phyloP scores from a whole-genome alignment of 495 filamentous ascomycete species.

The Diplogelasinospora grovesii region DNA sequence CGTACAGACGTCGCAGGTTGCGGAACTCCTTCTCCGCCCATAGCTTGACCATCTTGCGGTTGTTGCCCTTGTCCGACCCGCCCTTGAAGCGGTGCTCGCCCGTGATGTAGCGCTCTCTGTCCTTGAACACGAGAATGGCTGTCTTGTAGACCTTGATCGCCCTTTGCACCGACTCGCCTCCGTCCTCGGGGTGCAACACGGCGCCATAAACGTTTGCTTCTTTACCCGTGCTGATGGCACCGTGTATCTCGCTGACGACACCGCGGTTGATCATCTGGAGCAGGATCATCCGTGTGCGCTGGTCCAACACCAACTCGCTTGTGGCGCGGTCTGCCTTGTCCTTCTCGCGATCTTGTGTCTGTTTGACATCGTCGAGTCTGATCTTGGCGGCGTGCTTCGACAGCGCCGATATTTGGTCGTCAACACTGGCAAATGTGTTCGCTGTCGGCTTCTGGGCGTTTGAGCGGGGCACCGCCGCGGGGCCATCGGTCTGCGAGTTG shows the following conservation, averaged over 20 bases:
- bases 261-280: constrained; percentile 90
- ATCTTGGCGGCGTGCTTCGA: constrained; percentile 87
- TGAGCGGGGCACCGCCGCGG: constrained; percentile 59
- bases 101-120: constrained; percentile 87
- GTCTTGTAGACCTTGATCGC: constrained; percentile 99
- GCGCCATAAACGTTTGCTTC: constrained; percentile 94
- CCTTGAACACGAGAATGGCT: constrained; percentile 92
- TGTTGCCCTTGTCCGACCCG: constrained; percentile 87
- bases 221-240: constrained; percentile 90
- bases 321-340: constrained; percentile 93
- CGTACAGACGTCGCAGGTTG: constrained; percentile 76
- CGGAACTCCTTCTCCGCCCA: constrained; percentile 99
- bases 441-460: constrained; percentile 79
- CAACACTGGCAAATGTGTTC: constrained; percentile 69
- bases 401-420: constrained; percentile 80
- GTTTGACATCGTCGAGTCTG: constrained; percentile 63
- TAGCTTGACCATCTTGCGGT: constrained; percentile 89
- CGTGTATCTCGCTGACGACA: constrained; percentile 75
- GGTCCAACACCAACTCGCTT: constrained; percentile 87
- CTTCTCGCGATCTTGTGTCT: constrained; percentile 45
- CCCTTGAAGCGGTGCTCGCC: constrained; percentile 73
- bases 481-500: constrained; percentile 18
- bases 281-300: constrained; percentile 88
- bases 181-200: constrained; percentile 32
- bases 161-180: constrained; percentile 46